Percentiles rank a stretch among this genome's conserved stretches.
Evolutionary conservation across 2,329 filamentous ascomycete genomes (phyloP).

Genomic region (Kalaharituber pfeilii): DNA sequence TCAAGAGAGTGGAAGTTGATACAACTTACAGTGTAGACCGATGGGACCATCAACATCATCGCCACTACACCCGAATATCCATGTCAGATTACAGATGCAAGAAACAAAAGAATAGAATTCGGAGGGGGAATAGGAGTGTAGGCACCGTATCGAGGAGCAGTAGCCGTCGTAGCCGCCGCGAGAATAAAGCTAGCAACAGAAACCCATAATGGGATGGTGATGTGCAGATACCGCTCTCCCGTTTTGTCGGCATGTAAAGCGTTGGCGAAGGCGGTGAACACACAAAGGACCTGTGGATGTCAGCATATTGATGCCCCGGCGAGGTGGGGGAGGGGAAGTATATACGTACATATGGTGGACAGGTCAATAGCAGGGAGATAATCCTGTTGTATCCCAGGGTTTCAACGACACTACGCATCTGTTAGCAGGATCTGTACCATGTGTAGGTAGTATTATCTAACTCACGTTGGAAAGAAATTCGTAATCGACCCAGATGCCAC

Average conservation of each 20-base stretch:
- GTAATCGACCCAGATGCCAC: constrained; percentile 42
- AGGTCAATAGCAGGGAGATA: not conserved
- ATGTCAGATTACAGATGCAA: constrained; percentile 6
- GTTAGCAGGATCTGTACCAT: no score
- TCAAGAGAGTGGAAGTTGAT: constrained; percentile 18
- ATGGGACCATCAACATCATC: constrained; percentile 52
- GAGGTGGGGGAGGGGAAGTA: not conserved
- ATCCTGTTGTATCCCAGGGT: constrained; percentile 47
- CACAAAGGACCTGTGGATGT: constrained; percentile 30
- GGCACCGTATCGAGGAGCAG: constrained; percentile 47
- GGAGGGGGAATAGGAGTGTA: no score
- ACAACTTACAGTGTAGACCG: constrained; percentile 7
- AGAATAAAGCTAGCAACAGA: constrained; percentile 50
- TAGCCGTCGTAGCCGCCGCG: constrained; percentile 42
- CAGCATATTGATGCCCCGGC: not conserved
- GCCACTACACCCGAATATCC: constrained; percentile 29
- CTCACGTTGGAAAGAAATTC: constrained; percentile 43
- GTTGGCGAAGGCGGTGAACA: constrained; percentile 45
- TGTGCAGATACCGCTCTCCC: constrained; percentile 53
- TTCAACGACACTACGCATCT: constrained; percentile 44
- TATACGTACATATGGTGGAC: constrained; percentile 29
- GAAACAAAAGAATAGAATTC: no score
- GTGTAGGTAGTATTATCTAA: no score
- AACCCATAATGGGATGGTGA: constrained; percentile 40
- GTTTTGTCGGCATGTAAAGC: constrained; percentile 55